Evolutionary conservation across 768 basidiomycete species (phyloP).

Genomic region (Cyclocybe cylindracea): DNA sequence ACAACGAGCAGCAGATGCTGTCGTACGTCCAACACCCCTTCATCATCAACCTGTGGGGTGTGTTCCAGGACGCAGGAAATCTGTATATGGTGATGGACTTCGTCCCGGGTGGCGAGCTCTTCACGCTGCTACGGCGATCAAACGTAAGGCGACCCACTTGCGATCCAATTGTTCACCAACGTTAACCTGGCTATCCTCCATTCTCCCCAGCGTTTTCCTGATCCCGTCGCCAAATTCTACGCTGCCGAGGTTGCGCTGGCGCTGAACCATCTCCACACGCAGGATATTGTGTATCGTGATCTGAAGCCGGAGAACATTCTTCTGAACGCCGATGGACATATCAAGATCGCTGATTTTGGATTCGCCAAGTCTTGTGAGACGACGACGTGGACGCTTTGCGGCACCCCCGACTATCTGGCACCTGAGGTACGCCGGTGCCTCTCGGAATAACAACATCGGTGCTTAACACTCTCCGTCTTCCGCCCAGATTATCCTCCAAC

Average conservation of each 20-base stretch:
- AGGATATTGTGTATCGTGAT: conserved; percentile 95
- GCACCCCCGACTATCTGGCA: conserved; percentile 95
- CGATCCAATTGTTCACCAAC: conserved; percentile 11
- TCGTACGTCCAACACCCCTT: conserved; percentile 87
- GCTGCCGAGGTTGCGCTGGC: conserved; percentile 94
- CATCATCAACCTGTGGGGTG: conserved; percentile 95
- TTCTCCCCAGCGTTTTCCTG: conserved; percentile 76
- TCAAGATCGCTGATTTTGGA: conserved; percentile 96
- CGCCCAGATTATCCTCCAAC: conserved; percentile 70
- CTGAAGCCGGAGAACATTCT: conserved; percentile 97
- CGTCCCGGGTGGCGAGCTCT: conserved; percentile 95
- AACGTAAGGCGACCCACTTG: conserved; percentile 54
- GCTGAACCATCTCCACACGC: conserved; percentile 82
- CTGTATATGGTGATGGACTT: conserved; percentile 99
- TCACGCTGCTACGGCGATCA: conserved; percentile 88
- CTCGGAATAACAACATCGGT: not conserved
- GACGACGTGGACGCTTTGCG: conserved; percentile 94
- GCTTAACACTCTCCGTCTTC: conserved; percentile 7
- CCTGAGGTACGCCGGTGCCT: conserved; percentile 67
- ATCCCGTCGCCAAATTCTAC: conserved; percentile 98
- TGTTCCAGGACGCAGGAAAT: conserved; percentile 89
- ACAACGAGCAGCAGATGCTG: conserved; percentile 90
- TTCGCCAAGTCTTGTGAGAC: conserved; percentile 89
- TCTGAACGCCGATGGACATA: conserved; percentile 91
- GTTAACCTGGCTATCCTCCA: conserved; percentile 12